Conservation (phyloP, 177 flowering plant genomes). For the Vitis hybrid region DNA sequence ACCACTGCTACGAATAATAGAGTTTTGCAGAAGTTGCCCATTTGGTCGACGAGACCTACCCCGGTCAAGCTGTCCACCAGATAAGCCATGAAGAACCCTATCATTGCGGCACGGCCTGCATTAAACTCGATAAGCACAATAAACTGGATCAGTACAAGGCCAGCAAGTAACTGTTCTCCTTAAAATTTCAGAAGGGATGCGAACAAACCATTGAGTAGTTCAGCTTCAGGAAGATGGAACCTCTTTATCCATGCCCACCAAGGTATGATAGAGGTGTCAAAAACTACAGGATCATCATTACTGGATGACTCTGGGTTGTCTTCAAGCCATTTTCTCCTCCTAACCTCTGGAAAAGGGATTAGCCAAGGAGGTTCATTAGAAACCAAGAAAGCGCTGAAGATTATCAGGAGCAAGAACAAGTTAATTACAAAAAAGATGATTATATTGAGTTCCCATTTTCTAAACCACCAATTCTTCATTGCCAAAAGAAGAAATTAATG, state of each 20-base stretch:
- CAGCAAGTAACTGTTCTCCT: not conserved
- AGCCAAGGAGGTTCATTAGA: constrained; percentile 11
- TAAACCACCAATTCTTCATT: not conserved
- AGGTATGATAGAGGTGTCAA: constrained; percentile 92
- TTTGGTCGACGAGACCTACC: constrained; percentile 94
- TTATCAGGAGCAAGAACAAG: not conserved
- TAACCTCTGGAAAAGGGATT: constrained; percentile 64
- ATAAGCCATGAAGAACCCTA: constrained; percentile 99
- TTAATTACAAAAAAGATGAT: not conserved
- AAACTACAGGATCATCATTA: constrained; percentile 78
- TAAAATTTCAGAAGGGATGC: constrained; percentile 4
- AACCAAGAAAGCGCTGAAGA: not conserved
- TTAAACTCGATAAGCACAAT: not conserved
- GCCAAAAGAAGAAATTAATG: not conserved
- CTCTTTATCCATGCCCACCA: constrained; percentile 99
- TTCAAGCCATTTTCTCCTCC: constrained; percentile 91
- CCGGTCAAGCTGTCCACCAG: constrained; percentile 96
- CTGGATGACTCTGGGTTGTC: constrained; percentile 82
- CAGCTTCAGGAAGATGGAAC: constrained; percentile 98
- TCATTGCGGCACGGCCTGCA: constrained; percentile 96
- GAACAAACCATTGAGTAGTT: constrained; percentile 80
- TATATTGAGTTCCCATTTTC: not conserved
- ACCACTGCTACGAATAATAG: constrained; percentile 77
- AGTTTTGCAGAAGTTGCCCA: constrained; percentile 97
- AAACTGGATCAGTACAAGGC: constrained; percentile 2